Percentiles rank a stretch among this genome's conserved stretches.
Conservation (phyloP, 306 rosid genomes). For the Quercus robur region DNA sequence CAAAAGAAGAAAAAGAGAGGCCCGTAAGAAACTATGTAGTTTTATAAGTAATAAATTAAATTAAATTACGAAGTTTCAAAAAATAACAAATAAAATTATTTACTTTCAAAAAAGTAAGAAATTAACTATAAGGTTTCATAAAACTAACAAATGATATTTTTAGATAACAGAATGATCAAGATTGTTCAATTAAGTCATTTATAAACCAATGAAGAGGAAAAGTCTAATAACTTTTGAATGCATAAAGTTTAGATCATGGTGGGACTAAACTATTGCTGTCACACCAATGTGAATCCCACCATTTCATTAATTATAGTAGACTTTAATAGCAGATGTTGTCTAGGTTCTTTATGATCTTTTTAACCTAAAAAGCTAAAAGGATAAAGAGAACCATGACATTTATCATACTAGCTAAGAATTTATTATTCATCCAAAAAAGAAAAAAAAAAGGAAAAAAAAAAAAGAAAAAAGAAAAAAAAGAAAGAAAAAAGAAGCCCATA, state of each 20-base stretch:
- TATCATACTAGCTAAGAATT: too few species aligned
- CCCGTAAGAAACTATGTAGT: too few species aligned
- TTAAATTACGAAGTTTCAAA: too few species aligned
- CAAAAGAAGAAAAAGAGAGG: constrained; percentile 9
- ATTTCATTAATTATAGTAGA: constrained; percentile 13
- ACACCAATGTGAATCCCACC: constrained; percentile 35
- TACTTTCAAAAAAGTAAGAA: too few species aligned
- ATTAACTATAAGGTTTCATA: too few species aligned
- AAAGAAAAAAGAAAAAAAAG: neutral
- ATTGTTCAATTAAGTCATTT: constrained; percentile 38
- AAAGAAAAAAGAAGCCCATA: neutral
- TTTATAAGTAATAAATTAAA: too few species aligned
- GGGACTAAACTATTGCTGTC: constrained; percentile 32
- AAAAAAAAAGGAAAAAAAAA: too few species aligned
- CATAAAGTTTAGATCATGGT: constrained; percentile 29
- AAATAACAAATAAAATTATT: too few species aligned
- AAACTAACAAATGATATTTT: too few species aligned
- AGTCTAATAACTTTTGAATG: constrained; percentile 27
- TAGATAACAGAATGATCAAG: constrained; percentile 25
- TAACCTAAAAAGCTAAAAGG: neutral
- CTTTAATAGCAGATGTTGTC: neutral
- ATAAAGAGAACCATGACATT: neutral
- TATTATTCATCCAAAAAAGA: neutral
- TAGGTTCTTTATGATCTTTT: constrained; percentile 7
- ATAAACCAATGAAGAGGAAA: constrained; percentile 30